Evolutionary conservation across 306 rosid genomes (phyloP).

Genomic region (Mimosa pudica): DNA sequence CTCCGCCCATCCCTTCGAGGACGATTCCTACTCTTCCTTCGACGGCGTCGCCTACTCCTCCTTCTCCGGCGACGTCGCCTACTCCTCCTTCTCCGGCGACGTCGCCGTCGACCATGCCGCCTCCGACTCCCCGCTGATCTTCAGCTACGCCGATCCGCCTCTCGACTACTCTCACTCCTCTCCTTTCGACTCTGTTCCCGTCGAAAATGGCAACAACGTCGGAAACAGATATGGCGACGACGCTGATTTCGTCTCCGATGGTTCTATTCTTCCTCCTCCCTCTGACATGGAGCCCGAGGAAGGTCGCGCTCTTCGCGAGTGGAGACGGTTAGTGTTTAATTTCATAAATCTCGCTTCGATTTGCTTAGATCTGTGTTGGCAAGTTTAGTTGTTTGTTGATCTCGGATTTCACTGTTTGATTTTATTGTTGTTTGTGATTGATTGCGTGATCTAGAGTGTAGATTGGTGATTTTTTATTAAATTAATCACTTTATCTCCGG

Average conservation of each 20-base stretch:
- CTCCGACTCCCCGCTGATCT: conserved; percentile 66
- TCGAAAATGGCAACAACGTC: conserved; percentile 74
- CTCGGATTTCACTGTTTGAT: conserved; percentile 4
- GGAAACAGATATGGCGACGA: conserved; percentile 58
- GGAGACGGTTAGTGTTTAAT: conserved; percentile 84
- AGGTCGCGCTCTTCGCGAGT: conserved; percentile 91
- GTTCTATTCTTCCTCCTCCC: conserved; percentile 89
- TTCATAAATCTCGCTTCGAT: conserved; percentile 43
- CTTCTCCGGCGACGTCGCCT: conserved; percentile 60
- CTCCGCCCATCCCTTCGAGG: conserved; percentile 50
- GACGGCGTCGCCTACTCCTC: conserved; percentile 73
- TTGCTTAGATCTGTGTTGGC: conserved; percentile 42
- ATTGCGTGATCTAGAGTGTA: conserved; percentile 29
- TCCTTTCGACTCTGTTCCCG: conserved; percentile 65
- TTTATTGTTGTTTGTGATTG: conserved; percentile 4
- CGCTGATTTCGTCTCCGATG: conserved; percentile 71
- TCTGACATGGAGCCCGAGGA: conserved; percentile 82
- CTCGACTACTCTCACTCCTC: conserved; percentile 70
- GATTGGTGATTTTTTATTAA: too few relatives aligned
- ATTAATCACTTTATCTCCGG: too few relatives aligned
- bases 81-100: conserved; percentile 57
- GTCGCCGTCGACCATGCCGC: conserved; percentile 60
- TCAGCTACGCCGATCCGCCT: conserved; percentile 74
- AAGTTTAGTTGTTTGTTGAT: conserved; percentile 11
- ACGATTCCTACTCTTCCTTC: conserved; percentile 60